Conservation (phyloP, 2,329 filamentous ascomycete species). For the Conoideocrella luteorostrata region DNA sequence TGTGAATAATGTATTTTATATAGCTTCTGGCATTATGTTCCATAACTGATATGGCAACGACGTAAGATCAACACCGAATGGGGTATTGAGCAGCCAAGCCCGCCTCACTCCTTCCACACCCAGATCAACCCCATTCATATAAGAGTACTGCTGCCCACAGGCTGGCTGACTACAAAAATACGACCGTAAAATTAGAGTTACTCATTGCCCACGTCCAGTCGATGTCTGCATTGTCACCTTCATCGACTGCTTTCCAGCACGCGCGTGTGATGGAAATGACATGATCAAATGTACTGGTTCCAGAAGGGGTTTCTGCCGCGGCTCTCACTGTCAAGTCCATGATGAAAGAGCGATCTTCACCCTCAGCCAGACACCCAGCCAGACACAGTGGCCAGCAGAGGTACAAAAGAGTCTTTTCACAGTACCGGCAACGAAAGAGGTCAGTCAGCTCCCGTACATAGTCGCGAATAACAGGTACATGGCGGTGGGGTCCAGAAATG, state of each 20-base stretch:
- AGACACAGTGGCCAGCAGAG: background rate
- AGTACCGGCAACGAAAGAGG: background rate
- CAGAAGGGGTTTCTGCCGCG: background rate
- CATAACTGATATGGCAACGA: too few species aligned
- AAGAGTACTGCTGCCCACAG: too few species aligned
- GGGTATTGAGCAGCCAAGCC: too few species aligned
- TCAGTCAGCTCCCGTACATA: background rate
- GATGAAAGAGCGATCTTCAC: background rate
- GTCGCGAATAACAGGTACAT: background rate
- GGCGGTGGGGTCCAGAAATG: background rate
- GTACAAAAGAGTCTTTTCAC: background rate
- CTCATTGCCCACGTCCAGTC: slow-evolving; percentile 1
- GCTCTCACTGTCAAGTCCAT: background rate
- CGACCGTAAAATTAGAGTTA: background rate
- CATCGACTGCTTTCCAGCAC: background rate
- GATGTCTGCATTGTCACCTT: background rate
- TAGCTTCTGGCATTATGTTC: too few species aligned
- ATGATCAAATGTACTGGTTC: background rate
- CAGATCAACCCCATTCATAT: too few species aligned
- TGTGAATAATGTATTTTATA: too few species aligned
- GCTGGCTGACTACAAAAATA: background rate
- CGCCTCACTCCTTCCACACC: too few species aligned
- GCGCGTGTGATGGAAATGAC: background rate
- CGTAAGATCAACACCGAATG: too few species aligned
- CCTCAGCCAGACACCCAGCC: background rate